phyloP scores from a whole-genome alignment of 768 basidiomycete genomes.

The Serpula lacrymans region DNA sequence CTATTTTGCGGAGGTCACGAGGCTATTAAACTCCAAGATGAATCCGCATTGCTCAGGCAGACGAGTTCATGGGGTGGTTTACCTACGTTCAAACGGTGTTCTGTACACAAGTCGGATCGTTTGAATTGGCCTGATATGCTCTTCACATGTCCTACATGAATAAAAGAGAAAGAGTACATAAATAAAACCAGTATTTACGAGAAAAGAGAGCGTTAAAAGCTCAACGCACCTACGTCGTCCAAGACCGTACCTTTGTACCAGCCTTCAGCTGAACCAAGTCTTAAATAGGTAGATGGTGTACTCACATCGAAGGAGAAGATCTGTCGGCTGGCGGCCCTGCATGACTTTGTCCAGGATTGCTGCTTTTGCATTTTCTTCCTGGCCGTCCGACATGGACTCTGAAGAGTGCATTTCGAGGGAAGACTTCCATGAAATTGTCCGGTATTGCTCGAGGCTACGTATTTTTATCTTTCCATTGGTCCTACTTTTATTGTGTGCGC shows the following conservation, averaged over 20 bases:
- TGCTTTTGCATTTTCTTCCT: conserved; percentile 69
- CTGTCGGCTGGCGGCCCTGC: conserved; percentile 84
- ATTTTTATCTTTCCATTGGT: no score
- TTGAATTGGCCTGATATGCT: conserved; percentile 88
- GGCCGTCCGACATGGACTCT: conserved; percentile 30
- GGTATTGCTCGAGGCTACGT: no score
- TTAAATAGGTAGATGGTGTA: conserved; percentile 21
- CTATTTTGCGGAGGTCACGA: conserved; percentile 95
- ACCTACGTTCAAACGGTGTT: conserved; percentile 88
- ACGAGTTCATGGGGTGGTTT: conserved; percentile 17
- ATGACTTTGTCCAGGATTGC: conserved; percentile 82
- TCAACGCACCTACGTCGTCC: conserved; percentile 69
- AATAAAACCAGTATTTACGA: no score
- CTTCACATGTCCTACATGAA: conserved; percentile 69
- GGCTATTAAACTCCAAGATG: conserved; percentile 61
- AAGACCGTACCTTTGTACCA: conserved; percentile 71
- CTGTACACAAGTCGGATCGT: conserved; percentile 81
- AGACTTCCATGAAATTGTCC: conserved; percentile 29
- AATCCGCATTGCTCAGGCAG: not conserved
- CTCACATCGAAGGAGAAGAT: conserved; percentile 90
- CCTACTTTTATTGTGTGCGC: conserved; percentile 1
- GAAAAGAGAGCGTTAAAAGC: conserved; percentile 13
- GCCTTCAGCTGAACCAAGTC: conserved; percentile 8
- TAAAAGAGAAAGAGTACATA: conserved; percentile 6
- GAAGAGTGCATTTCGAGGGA: conserved; percentile 9